These are phyloP conservation scores for Chytriomyces confervae DNA, from an alignment of 192 early-diverging fungal species.

Conservation along the genomic window DNA sequence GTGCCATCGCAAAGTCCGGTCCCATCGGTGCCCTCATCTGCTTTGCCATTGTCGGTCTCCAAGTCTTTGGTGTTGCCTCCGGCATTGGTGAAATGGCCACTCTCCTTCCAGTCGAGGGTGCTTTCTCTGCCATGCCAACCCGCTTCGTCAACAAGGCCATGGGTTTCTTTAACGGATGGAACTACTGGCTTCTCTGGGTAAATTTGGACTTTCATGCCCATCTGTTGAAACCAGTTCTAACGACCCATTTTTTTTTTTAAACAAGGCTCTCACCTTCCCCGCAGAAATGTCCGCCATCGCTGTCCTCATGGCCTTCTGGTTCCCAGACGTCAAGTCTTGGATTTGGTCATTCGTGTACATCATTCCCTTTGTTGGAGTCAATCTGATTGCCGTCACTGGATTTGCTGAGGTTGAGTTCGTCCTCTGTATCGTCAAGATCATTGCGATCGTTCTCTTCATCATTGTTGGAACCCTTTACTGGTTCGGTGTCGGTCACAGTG, in stretches of 20 bases:
- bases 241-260: too few species aligned
- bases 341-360: slow-evolving; percentile 61
- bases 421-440: slow-evolving; percentile 82
- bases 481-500: slow-evolving; percentile 58
- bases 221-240: not conserved
- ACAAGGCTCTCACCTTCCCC: slow-evolving; percentile 3
- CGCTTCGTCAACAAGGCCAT: slow-evolving; percentile 77
- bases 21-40: not conserved
- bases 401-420: slow-evolving; percentile 81
- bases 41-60: slow-evolving; percentile 8
- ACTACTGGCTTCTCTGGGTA: slow-evolving; percentile 41
- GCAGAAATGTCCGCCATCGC: slow-evolving; percentile 78
- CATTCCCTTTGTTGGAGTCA: slow-evolving; percentile 62
- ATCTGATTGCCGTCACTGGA: slow-evolving; percentile 60
- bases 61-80: slow-evolving; percentile 52
- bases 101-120: slow-evolving; percentile 72
- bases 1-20: not conserved
- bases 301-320: slow-evolving; percentile 74
- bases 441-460: slow-evolving; percentile 80
- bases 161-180: slow-evolving; percentile 49
- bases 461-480: slow-evolving; percentile 75
- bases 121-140: slow-evolving; percentile 78
- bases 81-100: slow-evolving; percentile 81
- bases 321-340: slow-evolving; percentile 40
- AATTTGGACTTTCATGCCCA: slow-evolving; percentile 23